Percentiles rank a stretch among this genome's conserved stretches.
Conservation (phyloP, 2,329 filamentous ascomycete species). For the Aphanocladium album region DNA sequence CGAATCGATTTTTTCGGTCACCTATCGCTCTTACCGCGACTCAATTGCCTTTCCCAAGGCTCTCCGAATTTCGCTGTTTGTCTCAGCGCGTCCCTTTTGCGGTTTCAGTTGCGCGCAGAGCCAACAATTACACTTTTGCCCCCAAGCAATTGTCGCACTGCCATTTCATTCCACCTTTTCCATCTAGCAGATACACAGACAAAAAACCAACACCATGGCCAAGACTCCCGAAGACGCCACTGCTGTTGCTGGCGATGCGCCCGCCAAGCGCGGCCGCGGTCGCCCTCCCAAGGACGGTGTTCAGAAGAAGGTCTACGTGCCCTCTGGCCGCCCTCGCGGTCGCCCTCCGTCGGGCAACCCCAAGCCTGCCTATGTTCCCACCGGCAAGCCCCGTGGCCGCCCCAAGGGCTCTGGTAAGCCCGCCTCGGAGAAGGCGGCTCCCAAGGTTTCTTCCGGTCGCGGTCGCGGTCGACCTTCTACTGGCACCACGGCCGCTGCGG, state of each 20-base stretch:
- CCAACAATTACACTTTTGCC: background rate
- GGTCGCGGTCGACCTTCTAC: constrained; percentile 23
- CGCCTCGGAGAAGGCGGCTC: background rate
- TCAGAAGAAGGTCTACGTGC: constrained; percentile 30
- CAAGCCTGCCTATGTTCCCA: constrained; percentile 31
- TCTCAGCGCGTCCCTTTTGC: background rate
- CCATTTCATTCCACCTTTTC: background rate
- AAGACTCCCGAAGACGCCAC: constrained; percentile 27
- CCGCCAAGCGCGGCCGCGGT: constrained; percentile 32
- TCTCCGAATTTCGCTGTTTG: background rate
- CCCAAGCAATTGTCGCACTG: background rate
- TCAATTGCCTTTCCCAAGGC: background rate
- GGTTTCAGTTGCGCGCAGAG: background rate
- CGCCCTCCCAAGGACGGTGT: constrained; percentile 36
- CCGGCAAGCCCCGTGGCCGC: constrained; percentile 43
- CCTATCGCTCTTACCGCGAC: background rate
- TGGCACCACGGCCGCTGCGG: constrained; percentile 24
- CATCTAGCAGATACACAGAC: too few relatives aligned
- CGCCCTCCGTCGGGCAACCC: constrained; percentile 32
- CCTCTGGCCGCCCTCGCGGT: constrained; percentile 38
- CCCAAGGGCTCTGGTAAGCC: constrained; percentile 36
- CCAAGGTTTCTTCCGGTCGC: constrained; percentile 20
- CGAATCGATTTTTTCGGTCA: background rate
- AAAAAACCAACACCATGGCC: constrained; percentile 1
- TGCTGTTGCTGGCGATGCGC: constrained; percentile 5